A percentile compares a stretch with the other conserved stretches of the same genome.
These are phyloP conservation scores for Penicillium sp. DNA, from an alignment of 2,329 filamentous ascomycete genomes.

Conservation along the genomic window DNA sequence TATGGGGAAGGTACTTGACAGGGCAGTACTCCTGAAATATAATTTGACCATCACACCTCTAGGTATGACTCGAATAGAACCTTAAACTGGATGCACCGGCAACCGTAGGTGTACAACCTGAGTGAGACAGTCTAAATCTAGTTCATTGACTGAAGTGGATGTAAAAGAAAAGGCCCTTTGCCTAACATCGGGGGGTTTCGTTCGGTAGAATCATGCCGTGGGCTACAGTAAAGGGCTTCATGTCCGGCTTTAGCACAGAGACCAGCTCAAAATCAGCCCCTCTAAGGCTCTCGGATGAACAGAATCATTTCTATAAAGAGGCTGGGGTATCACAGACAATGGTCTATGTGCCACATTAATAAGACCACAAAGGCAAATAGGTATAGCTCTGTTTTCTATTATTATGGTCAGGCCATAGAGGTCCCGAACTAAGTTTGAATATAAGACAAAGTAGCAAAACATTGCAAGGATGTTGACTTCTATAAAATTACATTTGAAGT, in stretches of 20 bases:
- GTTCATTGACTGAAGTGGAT: neutral
- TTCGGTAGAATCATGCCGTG: neutral
- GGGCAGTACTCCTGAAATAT: neutral
- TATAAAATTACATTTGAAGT: neutral
- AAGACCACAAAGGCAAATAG: neutral
- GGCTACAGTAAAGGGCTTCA: neutral
- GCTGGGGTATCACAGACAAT: slow-evolving; percentile 2
- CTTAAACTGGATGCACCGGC: slow-evolving; percentile 1
- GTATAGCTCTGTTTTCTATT: neutral
- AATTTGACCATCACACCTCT: neutral
- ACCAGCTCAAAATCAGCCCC: neutral
- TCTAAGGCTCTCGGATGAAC: neutral
- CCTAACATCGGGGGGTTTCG: neutral
- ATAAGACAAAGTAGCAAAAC: slow-evolving; percentile 2
- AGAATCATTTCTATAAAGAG: neutral
- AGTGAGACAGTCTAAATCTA: slow-evolving; percentile 5
- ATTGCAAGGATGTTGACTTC: neutral
- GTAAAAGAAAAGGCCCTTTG: neutral
- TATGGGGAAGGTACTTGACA: neutral
- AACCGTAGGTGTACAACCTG: neutral
- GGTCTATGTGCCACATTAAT: neutral
- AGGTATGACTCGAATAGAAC: slow-evolving; percentile 5
- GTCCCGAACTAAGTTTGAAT: neutral
- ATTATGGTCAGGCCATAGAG: neutral
- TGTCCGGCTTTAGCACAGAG: neutral